A percentile compares a stretch with the other conserved stretches of the same genome.
These are phyloP conservation scores for Microsporum audouinii DNA, from an alignment of 2,329 filamentous ascomycete species.

Conservation along the genomic window DNA sequence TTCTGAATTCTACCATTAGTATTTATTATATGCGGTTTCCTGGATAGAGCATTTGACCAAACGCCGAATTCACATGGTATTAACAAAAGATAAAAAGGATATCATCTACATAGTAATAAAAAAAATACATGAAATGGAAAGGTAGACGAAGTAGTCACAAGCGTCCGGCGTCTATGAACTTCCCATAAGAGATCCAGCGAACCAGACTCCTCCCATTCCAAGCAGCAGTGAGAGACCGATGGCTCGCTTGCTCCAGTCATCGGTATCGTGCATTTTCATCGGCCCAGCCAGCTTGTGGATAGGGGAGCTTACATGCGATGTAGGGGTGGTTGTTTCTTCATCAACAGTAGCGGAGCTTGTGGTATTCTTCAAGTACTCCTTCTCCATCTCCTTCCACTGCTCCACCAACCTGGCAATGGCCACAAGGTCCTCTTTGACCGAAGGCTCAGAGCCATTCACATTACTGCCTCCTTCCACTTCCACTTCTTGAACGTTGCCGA, in stretches of 20 bases:
- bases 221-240: constrained; percentile 20
- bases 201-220: constrained; percentile 22
- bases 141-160: not conserved
- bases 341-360: constrained; percentile 5
- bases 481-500: constrained; percentile 94
- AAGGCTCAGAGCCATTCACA: constrained; percentile 44
- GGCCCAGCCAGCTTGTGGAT: constrained; percentile 10
- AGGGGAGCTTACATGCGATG: not conserved
- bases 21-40: not conserved
- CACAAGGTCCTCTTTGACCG: constrained; percentile 57
- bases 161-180: not conserved
- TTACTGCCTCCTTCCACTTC: constrained; percentile 58
- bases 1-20: not conserved
- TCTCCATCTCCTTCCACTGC: constrained; percentile 34
- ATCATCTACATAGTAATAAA: not conserved
- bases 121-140: not conserved
- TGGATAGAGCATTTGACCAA: not conserved
- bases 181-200: constrained; percentile 13
- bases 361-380: constrained; percentile 21
- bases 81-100: not conserved
- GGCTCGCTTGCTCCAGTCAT: constrained; percentile 18
- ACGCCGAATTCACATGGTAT: not conserved
- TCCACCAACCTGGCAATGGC: constrained; percentile 55
- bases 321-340: not conserved
- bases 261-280: constrained; percentile 16